Evolutionary conservation across 371 early-diverging fungal genomes (phyloP).

Genomic region (Syncephalastrum racemosum): DNA sequence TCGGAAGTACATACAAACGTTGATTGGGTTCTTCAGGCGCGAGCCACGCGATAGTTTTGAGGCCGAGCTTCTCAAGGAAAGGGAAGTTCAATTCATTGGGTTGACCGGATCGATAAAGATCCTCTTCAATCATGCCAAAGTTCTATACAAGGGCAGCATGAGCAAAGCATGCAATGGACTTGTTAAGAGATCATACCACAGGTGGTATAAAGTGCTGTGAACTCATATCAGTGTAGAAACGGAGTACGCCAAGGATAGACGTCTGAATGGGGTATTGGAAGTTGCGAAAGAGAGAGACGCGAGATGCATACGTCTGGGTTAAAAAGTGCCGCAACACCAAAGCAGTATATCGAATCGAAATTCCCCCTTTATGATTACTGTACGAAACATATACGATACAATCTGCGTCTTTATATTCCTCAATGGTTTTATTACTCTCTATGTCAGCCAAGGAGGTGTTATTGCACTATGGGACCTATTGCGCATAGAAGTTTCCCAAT

Average conservation of each 20-base stretch:
- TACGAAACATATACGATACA: no score
- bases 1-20: conserved; percentile 65
- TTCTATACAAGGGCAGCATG: conserved; percentile 58
- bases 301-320: not conserved
- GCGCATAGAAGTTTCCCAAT: no score
- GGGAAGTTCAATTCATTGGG: conserved; percentile 98
- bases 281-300: not conserved
- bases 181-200: conserved; percentile 48
- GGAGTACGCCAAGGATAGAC: not conserved
- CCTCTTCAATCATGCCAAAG: conserved; percentile 96
- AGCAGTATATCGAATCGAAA: no score
- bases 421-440: no score
- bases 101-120: conserved; percentile 96
- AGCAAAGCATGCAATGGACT: not conserved
- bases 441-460: no score
- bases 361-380: no score
- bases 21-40: conserved; percentile 96
- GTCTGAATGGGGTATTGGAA: not conserved
- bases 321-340: no score
- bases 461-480: no score
- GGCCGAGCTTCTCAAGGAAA: conserved; percentile 90
- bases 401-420: no score
- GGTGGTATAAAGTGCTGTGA: conserved; percentile 85
- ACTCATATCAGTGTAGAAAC: conserved; percentile 39
- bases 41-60: conserved; percentile 90